Evolutionary conservation across 805 yeast genomes (phyloP).

Genomic region (Candida loeiensis): DNA sequence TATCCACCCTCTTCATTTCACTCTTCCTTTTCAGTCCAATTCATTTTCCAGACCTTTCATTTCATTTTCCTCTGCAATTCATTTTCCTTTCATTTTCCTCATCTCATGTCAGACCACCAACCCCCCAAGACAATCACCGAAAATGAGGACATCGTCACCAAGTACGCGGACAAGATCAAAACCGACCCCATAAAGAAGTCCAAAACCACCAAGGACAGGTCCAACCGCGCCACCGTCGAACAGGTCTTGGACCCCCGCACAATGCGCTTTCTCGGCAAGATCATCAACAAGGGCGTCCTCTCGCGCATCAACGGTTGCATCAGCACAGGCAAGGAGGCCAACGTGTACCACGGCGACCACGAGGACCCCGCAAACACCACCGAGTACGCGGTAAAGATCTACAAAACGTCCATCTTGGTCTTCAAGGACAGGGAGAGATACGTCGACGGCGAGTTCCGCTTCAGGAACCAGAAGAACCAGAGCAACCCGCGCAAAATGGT

Average conservation of each 20-base stretch:
- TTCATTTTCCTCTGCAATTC: too few relatives aligned
- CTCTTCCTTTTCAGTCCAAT: too few relatives aligned
- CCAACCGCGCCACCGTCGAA: constrained; percentile 95
- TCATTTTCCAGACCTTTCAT: too few relatives aligned
- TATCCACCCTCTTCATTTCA: too few relatives aligned
- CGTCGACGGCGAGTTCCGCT: constrained; percentile 93
- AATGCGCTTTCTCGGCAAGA: constrained; percentile 70
- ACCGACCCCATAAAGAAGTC: constrained; percentile 57
- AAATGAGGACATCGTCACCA: constrained; percentile 49
- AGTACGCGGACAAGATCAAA: constrained; percentile 61
- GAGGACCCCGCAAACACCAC: constrained; percentile 46
- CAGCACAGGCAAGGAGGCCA: constrained; percentile 98
- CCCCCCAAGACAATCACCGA: not conserved
- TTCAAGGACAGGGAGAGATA: constrained; percentile 95
- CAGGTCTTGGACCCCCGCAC: constrained; percentile 96
- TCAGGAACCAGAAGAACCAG: constrained; percentile 77
- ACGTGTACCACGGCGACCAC: constrained; percentile 73
- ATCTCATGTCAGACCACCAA: not conserved
- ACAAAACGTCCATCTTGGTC: constrained; percentile 94
- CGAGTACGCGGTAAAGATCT: constrained; percentile 87
- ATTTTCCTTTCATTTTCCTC: too few relatives aligned
- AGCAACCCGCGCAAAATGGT: constrained; percentile 97
- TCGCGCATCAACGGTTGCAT: constrained; percentile 89
- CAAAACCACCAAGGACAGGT: constrained; percentile 69
- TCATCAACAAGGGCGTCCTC: constrained; percentile 79